phyloP scores from a whole-genome alignment of 176 grass and related monocot genomes.

The Lolium rigidum region DNA sequence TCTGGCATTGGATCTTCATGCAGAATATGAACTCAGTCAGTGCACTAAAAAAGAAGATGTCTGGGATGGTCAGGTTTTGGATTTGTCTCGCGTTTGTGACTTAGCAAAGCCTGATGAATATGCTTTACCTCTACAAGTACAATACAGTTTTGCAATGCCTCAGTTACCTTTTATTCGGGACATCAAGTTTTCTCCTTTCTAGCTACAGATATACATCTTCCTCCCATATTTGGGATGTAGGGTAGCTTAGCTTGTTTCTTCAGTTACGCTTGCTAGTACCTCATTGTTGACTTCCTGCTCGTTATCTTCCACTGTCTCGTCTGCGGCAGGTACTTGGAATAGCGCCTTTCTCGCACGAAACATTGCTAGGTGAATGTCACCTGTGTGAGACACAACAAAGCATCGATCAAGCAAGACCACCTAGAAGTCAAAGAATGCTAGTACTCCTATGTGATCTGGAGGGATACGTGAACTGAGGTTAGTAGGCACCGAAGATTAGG shows the following conservation, averaged over 20 bases:
- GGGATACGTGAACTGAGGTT: neutral
- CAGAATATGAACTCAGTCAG: no score
- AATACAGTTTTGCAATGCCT: neutral
- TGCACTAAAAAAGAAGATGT: no score
- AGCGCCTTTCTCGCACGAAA: slow-evolving; percentile 63
- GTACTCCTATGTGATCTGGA: neutral
- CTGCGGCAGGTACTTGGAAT: slow-evolving; percentile 27
- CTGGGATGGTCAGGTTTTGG: neutral
- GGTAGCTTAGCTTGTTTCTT: slow-evolving; percentile 37
- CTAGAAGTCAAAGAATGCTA: neutral
- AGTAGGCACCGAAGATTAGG: slow-evolving; percentile 63
- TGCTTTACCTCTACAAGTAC: neutral
- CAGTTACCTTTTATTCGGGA: neutral
- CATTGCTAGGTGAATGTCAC: slow-evolving; percentile 71
- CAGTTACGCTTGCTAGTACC: slow-evolving; percentile 23
- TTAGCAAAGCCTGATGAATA: neutral
- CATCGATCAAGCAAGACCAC: neutral
- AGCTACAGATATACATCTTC: neutral
- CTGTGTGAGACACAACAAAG: slow-evolving; percentile 41
- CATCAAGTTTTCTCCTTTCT: neutral
- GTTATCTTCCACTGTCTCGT: slow-evolving; percentile 1
- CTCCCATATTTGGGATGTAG: neutral
- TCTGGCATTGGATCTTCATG: neutral
- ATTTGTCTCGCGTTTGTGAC: neutral
- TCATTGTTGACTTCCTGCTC: slow-evolving; percentile 33